Conservation (phyloP, 2,329 filamentous ascomycete genomes). For the Dactylellina parvicollis region DNA sequence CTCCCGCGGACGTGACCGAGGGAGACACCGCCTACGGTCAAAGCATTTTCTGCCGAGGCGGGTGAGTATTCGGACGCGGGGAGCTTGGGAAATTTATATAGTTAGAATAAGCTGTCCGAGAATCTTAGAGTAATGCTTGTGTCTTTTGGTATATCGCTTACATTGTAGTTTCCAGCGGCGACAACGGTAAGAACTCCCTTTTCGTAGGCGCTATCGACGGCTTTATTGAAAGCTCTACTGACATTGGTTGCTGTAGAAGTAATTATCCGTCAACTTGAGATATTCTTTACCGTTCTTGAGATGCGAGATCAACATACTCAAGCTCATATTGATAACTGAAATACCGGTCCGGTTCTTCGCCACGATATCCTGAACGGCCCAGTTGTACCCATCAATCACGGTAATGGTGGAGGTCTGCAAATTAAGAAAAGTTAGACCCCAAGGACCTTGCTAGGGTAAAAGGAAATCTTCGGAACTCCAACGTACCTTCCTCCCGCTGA, state of each 20-base stretch:
- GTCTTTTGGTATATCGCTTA: neutral
- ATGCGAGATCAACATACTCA: conserved; percentile 2
- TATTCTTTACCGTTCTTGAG: too few species aligned
- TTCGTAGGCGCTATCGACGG: conserved; percentile 17
- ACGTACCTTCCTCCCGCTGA: conserved; percentile 64
- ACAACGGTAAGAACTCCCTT: conserved; percentile 13
- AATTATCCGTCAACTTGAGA: too few species aligned
- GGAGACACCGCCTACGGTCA: conserved; percentile 10
- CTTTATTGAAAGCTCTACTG: conserved; percentile 24
- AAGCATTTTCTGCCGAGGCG: neutral
- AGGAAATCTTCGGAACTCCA: too few species aligned
- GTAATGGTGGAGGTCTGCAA: conserved; percentile 58
- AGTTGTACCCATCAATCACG: conserved; percentile 61
- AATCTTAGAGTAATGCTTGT: neutral
- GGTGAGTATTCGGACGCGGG: conserved; percentile 10
- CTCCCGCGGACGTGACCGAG: neutral
- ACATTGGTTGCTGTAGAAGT: neutral
- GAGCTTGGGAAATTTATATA: neutral
- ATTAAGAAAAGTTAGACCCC: conserved; percentile 55
- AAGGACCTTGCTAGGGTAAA: conserved; percentile 58
- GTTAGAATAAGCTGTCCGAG: neutral
- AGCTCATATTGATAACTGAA: conserved; percentile 28
- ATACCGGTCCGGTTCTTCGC: conserved; percentile 58
- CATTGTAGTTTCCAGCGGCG: conserved; percentile 19
- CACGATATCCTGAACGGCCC: conserved; percentile 64